Base-by-base conservation (phyloP, 345 rosid species). In the Populus simonii region DNA sequence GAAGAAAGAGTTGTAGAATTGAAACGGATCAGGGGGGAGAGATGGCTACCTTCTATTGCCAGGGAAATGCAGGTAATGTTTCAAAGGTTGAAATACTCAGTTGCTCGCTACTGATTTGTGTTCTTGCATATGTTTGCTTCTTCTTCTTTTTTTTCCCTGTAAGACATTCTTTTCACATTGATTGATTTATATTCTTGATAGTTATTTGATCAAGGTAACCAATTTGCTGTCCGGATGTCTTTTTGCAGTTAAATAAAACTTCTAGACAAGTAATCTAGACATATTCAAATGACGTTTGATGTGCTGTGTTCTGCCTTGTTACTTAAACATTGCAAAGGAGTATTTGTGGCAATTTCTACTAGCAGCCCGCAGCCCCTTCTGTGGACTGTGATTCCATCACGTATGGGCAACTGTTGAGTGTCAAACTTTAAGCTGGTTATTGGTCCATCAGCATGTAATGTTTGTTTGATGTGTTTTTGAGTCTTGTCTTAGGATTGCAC, bases 11-110 rank as follows among this genome's bases (percentile, higher is more conserved):
- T 93, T 59, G 89, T 92, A 2, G 91, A 89, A 72, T 79, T 92
- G 81, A 93, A 89, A 85, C 87, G 75, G 76, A 63, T 85, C n/a
- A 84, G 98, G 78, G 97, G 97, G 45, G 94, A 92, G 81, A 88
- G 87, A 81, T 96, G 99, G 98, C 88, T 93, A 27, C 97, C 93
- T 80, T 87, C 94, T n/a, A 84, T 93, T 76, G 91, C 90, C 51
- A 76, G 73, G 74, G 83, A 83, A 45, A 83, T 89, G 92, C 85
- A 82, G 87, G 87, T 87, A 62, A 38, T 59, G 49, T 49, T 20
- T 73, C 79, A 47, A 20, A 73, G 70, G 73, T 62, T 71, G 63
- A 63, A 62, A 71, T n/a, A 38, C n/a, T 25, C 57, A 47, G 25
- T 65, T 51, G 65, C 10, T 53, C 20, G 29, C 41, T 49, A 33